Conservation (phyloP, 768 basidiomycete genomes). For the Phanerodontia chrysosporium region DNA sequence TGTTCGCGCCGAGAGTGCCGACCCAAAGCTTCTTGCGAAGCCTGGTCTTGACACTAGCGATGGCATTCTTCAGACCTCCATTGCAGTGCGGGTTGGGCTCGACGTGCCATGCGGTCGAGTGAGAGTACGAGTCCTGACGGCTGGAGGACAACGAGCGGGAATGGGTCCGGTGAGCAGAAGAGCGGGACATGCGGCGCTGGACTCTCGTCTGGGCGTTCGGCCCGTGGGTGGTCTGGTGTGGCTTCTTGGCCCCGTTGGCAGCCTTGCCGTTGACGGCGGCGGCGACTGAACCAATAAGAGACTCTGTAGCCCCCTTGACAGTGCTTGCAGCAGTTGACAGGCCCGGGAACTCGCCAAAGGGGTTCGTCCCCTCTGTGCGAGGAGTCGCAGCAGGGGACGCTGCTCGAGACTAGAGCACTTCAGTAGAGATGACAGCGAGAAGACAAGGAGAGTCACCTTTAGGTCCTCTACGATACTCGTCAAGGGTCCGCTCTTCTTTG, state of each 20-base stretch:
- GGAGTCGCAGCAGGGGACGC: slow-evolving; percentile 37
- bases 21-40: slow-evolving; percentile 56
- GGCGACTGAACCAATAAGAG: slow-evolving; percentile 19
- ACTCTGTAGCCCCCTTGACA: slow-evolving; percentile 11
- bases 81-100: slow-evolving; percentile 73
- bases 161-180: slow-evolving; percentile 11
- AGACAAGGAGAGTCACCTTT: slow-evolving; percentile 37
- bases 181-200: slow-evolving; percentile 21
- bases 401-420: slow-evolving; percentile 30
- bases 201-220: slow-evolving; percentile 21
- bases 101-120: slow-evolving; percentile 38
- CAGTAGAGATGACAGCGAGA: neutral
- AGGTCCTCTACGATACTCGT: slow-evolving; percentile 80
- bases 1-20: slow-evolving; percentile 70
- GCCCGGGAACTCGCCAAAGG: slow-evolving; percentile 42
- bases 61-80: slow-evolving; percentile 79
- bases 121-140: slow-evolving; percentile 34
- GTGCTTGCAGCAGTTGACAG: slow-evolving; percentile 15
- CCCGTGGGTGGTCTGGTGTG: slow-evolving; percentile 46
- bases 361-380: slow-evolving; percentile 46
- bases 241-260: slow-evolving; percentile 16
- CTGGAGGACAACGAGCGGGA: slow-evolving; percentile 24
- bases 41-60: slow-evolving; percentile 54
- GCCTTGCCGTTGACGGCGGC: slow-evolving; percentile 3
- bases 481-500: slow-evolving; percentile 35